Conservation (phyloP, 2,329 filamentous ascomycete species). For the Davidsoniella australis region DNA sequence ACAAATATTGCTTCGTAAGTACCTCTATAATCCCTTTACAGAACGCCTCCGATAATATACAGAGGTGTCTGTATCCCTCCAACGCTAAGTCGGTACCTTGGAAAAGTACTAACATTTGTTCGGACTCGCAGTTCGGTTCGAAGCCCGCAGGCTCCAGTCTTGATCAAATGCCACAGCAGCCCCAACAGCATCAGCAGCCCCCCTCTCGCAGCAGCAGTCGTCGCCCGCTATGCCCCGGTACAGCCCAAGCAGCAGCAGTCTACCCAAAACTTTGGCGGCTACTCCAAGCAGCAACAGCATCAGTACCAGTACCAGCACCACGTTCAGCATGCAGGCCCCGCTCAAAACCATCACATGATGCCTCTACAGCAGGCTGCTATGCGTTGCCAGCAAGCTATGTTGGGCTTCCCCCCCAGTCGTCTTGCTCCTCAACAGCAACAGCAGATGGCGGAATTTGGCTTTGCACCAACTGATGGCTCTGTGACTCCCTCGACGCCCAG, state of each 20-base stretch:
- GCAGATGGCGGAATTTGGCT: background rate
- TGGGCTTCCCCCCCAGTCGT: constrained; percentile 14
- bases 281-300: background rate
- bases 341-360: constrained; percentile 27
- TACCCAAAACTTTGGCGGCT: background rate
- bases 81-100: background rate
- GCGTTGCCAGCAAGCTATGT: constrained; percentile 14
- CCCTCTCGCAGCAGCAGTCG: background rate
- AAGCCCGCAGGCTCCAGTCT: constrained; percentile 7
- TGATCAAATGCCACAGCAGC: constrained; percentile 1
- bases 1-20: constrained; percentile 99
- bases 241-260: background rate
- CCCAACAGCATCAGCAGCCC: background rate
- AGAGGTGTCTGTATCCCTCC: no score
- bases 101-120: constrained; percentile 13
- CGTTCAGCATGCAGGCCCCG: constrained; percentile 20
- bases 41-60: background rate
- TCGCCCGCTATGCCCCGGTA: background rate
- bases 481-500: constrained; percentile 18
- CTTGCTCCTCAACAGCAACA: background rate
- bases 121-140: constrained; percentile 13
- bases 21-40: background rate
- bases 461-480: constrained; percentile 11
- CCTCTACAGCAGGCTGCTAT: constrained; percentile 19
- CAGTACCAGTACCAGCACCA: background rate